Conservation (phyloP, 2,329 filamentous ascomycete genomes). For the Fusarium sp. region DNA sequence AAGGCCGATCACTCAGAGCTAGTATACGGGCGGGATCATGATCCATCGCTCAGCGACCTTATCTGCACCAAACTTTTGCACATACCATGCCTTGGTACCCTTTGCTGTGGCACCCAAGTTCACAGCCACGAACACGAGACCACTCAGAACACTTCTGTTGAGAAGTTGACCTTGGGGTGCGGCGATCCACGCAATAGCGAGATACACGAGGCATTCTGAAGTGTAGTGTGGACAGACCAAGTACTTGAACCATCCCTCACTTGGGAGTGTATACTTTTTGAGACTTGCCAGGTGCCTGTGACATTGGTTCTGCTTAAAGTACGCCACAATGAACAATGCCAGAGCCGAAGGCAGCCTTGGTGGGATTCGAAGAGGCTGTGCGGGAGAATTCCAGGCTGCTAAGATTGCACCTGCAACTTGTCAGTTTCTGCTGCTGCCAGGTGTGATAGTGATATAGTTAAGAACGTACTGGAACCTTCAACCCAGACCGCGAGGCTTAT, state of each 20-base stretch:
- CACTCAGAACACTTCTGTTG: constrained; percentile 80
- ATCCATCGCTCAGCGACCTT: constrained; percentile 73
- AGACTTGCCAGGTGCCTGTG: constrained; percentile 77
- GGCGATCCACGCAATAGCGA: constrained; percentile 78
- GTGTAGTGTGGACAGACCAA: constrained; percentile 92
- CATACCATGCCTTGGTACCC: constrained; percentile 84
- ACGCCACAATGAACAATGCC: constrained; percentile 76
- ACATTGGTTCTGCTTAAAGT: constrained; percentile 78
- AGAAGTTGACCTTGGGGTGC: constrained; percentile 74
- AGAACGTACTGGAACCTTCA: constrained; percentile 75
- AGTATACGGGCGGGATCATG: constrained; percentile 80
- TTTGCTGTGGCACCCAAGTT: constrained; percentile 87
- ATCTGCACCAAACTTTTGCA: constrained; percentile 76
- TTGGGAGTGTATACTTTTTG: constrained; percentile 85
- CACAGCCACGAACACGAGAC: constrained; percentile 76
- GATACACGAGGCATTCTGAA: constrained; percentile 86
- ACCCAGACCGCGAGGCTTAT: constrained; percentile 85
- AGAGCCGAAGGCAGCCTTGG: constrained; percentile 58
- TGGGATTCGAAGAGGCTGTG: constrained; percentile 36
- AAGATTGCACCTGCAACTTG: constrained; percentile 50
- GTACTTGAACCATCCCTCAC: constrained; percentile 75
- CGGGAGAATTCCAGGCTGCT: constrained; percentile 48
- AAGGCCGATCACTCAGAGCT: constrained; percentile 38
- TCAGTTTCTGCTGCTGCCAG: constrained; percentile 14
- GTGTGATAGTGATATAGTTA: neutral